These are phyloP conservation scores for Pochonia chlamydosporia DNA, from an alignment of 2,329 filamentous ascomycete species.

Conservation along the genomic window DNA sequence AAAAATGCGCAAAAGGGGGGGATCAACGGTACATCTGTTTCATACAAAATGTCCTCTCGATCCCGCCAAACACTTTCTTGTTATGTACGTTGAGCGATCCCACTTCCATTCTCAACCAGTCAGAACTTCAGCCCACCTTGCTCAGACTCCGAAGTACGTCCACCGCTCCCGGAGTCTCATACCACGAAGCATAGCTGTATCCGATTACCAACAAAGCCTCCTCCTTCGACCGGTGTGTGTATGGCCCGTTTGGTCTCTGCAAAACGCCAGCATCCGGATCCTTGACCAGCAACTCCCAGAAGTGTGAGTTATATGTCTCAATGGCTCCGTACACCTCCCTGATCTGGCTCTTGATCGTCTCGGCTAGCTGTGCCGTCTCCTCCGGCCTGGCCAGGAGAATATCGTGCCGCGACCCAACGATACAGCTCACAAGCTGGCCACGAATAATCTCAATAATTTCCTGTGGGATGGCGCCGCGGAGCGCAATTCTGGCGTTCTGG, in stretches of 20 bases:
- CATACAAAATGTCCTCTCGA: no score
- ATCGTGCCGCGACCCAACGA: slow-evolving; percentile 1
- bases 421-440: slow-evolving; percentile 9
- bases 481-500: slow-evolving; percentile 8
- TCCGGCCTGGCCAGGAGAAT: slow-evolving; percentile 5
- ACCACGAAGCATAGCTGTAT: slow-evolving; percentile 2
- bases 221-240: background rate
- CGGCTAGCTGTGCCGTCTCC: background rate
- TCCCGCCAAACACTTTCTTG: no score
- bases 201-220: background rate
- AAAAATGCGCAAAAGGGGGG: no score
- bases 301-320: slow-evolving; percentile 12
- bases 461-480: slow-evolving; percentile 9
- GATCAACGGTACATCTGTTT: no score
- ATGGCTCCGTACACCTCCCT: slow-evolving; percentile 8
- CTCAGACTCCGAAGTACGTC: no score
- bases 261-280: background rate
- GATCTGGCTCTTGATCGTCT: slow-evolving; percentile 13
- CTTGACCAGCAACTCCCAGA: slow-evolving; percentile 14
- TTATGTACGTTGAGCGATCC: no score
- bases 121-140: no score
- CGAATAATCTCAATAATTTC: slow-evolving; percentile 18
- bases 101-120: no score
- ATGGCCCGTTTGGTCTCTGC: slow-evolving; percentile 4
- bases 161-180: slow-evolving; percentile 4